Conservation (phyloP, 331 rosid genomes). For the Malus hybrid region DNA sequence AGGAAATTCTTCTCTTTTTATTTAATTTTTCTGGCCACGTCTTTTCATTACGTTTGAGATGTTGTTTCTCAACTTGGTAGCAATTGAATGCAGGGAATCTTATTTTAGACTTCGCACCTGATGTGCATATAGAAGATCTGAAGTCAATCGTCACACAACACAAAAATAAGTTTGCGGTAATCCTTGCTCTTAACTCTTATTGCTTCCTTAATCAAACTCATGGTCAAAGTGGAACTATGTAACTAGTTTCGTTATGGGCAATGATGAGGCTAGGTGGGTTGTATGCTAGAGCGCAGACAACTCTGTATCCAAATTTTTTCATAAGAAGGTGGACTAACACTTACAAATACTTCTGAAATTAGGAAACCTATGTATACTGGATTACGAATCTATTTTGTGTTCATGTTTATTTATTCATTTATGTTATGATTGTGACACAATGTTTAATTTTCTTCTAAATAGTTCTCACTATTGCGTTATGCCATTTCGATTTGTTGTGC, state of each 20-base stretch:
- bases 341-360: background rate
- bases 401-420: background rate
- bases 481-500: background rate
- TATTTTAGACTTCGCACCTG: conserved; percentile 69
- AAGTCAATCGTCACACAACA: conserved; percentile 59
- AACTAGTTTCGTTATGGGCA: background rate
- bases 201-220: background rate
- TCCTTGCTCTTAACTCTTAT: conserved; percentile 1
- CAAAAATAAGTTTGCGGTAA: conserved; percentile 64
- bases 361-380: background rate
- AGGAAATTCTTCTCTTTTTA: conserved; percentile 3
- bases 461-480: background rate
- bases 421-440: background rate
- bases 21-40: background rate
- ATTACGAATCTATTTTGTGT: no score
- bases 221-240: background rate
- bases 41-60: background rate
- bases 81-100: conserved; percentile 57
- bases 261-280: background rate
- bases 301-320: background rate
- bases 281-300: background rate
- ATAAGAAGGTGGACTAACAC: background rate
- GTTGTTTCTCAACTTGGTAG: conserved; percentile 11
- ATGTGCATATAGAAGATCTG: conserved; percentile 54
- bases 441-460: background rate